Evolutionary conservation across 73 alveolate species (phyloP).

Genomic region (Paramecium caudatum): DNA sequence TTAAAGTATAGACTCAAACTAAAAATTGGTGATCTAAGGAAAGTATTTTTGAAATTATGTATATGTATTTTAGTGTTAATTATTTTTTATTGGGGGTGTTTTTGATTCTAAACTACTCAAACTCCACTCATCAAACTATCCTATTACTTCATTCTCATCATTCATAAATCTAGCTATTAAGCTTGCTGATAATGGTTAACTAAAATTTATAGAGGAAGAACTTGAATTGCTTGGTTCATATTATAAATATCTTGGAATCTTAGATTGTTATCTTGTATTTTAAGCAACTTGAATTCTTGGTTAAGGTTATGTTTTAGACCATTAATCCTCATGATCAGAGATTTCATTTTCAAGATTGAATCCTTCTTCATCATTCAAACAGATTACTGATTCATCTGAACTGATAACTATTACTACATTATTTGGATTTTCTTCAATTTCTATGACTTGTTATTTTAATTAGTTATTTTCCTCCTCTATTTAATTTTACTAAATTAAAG

Average conservation of each 20-base stretch:
- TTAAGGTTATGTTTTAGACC: constrained; percentile 11
- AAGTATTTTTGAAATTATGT: not conserved
- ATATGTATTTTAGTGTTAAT: constrained; percentile 20
- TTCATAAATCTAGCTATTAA: constrained; percentile 2
- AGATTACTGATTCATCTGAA: constrained; percentile 42
- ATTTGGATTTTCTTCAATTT: not conserved
- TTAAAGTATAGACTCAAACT: constrained; percentile 25
- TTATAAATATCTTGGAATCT: not conserved
- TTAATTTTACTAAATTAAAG: not conserved
- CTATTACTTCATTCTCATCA: not conserved
- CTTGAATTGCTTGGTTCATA: not conserved
- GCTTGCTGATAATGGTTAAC: constrained; percentile 37
- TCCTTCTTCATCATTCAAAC: not conserved
- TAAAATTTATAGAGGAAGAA: constrained; percentile 6
- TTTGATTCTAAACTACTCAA: constrained; percentile 35
- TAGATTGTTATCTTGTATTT: not conserved
- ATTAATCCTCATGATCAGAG: constrained; percentile 22
- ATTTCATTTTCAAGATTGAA: not conserved
- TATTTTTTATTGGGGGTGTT: constrained; percentile 28
- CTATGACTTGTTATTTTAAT: not conserved
- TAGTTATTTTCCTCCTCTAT: not conserved
- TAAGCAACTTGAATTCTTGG: not conserved
- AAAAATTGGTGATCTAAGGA: not conserved
- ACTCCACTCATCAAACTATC: constrained; percentile 41
- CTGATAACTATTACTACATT: constrained; percentile 9